Base-by-base conservation (phyloP, 177 flowering plant genomes). In the Vitis hybrid region DNA sequence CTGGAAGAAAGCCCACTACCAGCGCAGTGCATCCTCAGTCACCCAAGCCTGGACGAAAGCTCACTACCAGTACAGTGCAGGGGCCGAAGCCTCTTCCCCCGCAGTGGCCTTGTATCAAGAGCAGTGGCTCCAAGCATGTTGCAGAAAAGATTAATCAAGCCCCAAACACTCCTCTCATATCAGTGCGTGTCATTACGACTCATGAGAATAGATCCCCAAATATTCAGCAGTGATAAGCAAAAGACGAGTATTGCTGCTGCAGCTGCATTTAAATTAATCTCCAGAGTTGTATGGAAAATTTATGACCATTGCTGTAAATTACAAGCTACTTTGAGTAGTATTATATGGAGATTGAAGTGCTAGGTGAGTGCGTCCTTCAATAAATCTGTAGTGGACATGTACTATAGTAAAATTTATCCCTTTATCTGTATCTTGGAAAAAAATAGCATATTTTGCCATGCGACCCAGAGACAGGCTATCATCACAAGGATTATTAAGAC, bases 191-290 rank as follows among this genome's bases (percentile, higher is more conserved):
- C 19, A 62, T 11, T 61, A 32, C 60, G 30, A 62, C 71, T 60
- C 81, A 68, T 64, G 80, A 81, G 75, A 79, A 82, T 18, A 70
- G 70, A 63, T 76, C 80, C 24, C 85, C 83, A 56, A 81, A 80
- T 69, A 75, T 80, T 70, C 82, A 73, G 70, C 75, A 60, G 1
- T 65, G 60, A 70, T 70, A 30, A 40, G 40, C 24, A 63, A 65
- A 21, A 8, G 11, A 60, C 11, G 35, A 54, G 35, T 35, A 48
- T 32, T 60, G 65, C 52, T 24, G 24, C 40, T 35, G 40, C 40
- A 2, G 40, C 40, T 35, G 40, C 40, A 35, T 35, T 35, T 35
- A 35, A 40, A 15, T 63, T 50, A 48, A 63, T 11, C 6, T 52
- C 10, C 56, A 35, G 27, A 16, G 18, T 50, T n/a, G 21, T n/a